These are phyloP conservation scores for Achaetomiella virescens DNA, from an alignment of 495 filamentous ascomycete species.

Conservation along the genomic window DNA sequence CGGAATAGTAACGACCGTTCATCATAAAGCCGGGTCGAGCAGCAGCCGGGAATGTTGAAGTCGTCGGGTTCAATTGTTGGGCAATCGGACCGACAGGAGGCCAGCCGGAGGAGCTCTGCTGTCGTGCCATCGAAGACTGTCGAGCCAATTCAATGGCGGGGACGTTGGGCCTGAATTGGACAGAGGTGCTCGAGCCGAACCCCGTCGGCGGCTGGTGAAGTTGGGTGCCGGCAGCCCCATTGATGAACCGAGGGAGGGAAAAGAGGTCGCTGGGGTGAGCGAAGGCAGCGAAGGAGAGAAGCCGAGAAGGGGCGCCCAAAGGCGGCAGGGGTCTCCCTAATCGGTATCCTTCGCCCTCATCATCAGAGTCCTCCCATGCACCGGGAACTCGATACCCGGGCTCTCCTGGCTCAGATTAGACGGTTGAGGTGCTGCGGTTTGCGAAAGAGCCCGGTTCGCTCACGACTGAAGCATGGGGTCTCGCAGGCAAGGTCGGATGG, in stretches of 20 bases:
- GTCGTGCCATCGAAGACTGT: conserved; percentile 6
- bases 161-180: background rate
- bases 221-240: background rate
- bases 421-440: background rate
- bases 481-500: background rate
- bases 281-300: background rate
- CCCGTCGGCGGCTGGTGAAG: background rate
- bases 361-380: conserved; percentile 9
- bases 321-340: no score
- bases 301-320: background rate
- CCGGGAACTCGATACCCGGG: conserved; percentile 11
- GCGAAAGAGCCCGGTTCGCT: background rate
- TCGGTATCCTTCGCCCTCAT: background rate
- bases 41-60: background rate
- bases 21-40: background rate
- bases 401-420: background rate
- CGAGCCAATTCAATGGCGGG: conserved; percentile 13
- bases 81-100: background rate
- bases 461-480: background rate
- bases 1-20: background rate
- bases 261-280: background rate
- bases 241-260: background rate
- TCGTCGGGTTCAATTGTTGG: background rate
- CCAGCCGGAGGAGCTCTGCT: conserved; percentile 1
- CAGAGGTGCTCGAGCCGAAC: background rate